Evolutionary conservation across 768 basidiomycete species (phyloP).

Genomic region (Xerocomellus chrysenteron): DNA sequence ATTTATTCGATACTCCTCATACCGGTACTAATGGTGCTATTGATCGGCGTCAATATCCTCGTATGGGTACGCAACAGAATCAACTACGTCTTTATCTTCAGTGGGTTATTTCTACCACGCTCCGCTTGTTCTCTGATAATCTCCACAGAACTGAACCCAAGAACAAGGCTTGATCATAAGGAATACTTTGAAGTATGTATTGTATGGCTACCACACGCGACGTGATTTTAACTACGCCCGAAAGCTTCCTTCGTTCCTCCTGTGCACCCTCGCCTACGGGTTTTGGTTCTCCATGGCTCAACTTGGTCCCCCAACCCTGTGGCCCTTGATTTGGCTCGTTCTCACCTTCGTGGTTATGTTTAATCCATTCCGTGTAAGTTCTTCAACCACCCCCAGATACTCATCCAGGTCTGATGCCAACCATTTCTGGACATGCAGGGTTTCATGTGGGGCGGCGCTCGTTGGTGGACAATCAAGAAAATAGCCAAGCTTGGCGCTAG

Average conservation of each 20-base stretch:
- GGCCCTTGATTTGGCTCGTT: slow-evolving; percentile 81
- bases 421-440: slow-evolving; percentile 48
- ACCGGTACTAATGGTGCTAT: slow-evolving; percentile 69
- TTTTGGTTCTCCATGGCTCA: slow-evolving; percentile 83
- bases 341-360: slow-evolving; percentile 58
- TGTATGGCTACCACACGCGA: slow-evolving; percentile 4
- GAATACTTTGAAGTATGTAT: slow-evolving; percentile 66
- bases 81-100: slow-evolving; percentile 93
- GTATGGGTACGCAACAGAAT: slow-evolving; percentile 77
- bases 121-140: slow-evolving; percentile 5
- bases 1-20: slow-evolving; percentile 75
- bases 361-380: slow-evolving; percentile 69
- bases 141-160: slow-evolving; percentile 60
- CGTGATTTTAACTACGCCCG: neutral
- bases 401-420: neutral
- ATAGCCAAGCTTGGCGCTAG: slow-evolving; percentile 63
- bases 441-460: slow-evolving; percentile 28
- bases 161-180: slow-evolving; percentile 71
- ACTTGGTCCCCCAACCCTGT: slow-evolving; percentile 69
- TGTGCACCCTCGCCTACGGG: slow-evolving; percentile 69
- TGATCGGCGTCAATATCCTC: slow-evolving; percentile 81
- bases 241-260: slow-evolving; percentile 80
- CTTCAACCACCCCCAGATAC: neutral
- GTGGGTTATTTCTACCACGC: slow-evolving; percentile 36
- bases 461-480: slow-evolving; percentile 80